phyloP scores from a whole-genome alignment of 1,284 basidiomycete species.

The Apiotrichum laibachii region DNA sequence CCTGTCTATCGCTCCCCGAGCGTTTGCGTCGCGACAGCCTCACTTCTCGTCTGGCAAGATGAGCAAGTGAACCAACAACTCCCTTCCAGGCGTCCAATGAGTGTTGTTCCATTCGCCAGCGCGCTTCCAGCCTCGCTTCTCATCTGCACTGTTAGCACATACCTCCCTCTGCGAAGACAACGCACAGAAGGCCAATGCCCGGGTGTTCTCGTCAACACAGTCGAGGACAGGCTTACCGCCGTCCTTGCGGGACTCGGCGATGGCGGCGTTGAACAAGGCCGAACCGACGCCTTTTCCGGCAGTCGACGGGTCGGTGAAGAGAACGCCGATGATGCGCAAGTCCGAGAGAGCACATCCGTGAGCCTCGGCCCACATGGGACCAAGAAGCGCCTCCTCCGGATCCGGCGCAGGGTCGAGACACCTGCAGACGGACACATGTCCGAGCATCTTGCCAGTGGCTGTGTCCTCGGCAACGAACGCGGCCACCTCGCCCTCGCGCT shows the following conservation, averaged over 20 bases:
- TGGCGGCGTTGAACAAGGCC: slow-evolving; percentile 1
- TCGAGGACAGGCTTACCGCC: slow-evolving; percentile 2
- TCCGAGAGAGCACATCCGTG: neutral
- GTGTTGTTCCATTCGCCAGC: too few relatives aligned
- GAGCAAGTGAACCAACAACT: too few relatives aligned
- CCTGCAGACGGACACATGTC: neutral
- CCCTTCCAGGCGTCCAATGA: too few relatives aligned
- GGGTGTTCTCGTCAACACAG: neutral
- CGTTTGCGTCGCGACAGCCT: too few relatives aligned
- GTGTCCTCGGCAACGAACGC: slow-evolving; percentile 5
- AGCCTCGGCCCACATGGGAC: neutral
- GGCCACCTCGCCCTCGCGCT: slow-evolving; percentile 1
- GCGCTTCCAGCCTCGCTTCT: too few relatives aligned
- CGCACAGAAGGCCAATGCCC: too few relatives aligned
- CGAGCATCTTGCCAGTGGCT: neutral
- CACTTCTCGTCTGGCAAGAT: too few relatives aligned
- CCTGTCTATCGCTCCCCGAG: too few relatives aligned
- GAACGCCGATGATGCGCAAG: slow-evolving; percentile 4
- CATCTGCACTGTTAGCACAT: too few relatives aligned
- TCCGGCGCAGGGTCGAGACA: neutral
- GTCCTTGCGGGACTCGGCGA: neutral
- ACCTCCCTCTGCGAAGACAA: too few relatives aligned
- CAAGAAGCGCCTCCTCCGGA: neutral
- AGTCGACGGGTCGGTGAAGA: slow-evolving; percentile 1
- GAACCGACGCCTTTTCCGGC: slow-evolving; percentile 2